Conservation (phyloP, 1,284 basidiomycete genomes). For the Fomitopsis pinicola region DNA sequence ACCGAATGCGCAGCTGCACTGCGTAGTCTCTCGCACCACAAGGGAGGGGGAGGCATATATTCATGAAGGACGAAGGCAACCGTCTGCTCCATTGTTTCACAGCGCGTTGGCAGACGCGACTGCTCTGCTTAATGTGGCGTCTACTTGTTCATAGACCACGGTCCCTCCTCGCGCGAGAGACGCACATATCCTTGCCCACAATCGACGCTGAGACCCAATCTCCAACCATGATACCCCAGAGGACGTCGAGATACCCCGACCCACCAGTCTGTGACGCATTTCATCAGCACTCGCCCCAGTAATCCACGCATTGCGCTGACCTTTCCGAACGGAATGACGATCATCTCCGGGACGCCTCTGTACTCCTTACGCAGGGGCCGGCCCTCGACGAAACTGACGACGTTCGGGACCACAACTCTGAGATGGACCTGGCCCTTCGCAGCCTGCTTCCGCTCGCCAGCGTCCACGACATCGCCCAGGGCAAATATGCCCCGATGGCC, state of each 20-base stretch:
- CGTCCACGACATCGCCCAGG: conserved; percentile 54
- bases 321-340: conserved; percentile 56
- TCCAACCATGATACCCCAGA: conserved; percentile 40
- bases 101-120: too few relatives aligned
- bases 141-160: conserved; percentile 5
- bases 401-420: conserved; percentile 40
- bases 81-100: too few relatives aligned
- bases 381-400: conserved; percentile 40
- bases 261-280: conserved; percentile 39
- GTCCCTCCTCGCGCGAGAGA: conserved; percentile 13
- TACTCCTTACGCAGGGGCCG: conserved; percentile 37
- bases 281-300: not conserved
- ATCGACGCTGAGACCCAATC: conserved; percentile 21
- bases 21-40: too few relatives aligned
- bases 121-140: too few relatives aligned
- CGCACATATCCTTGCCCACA: conserved; percentile 24
- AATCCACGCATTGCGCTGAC: conserved; percentile 29
- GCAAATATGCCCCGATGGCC: conserved; percentile 51
- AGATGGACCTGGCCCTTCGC: conserved; percentile 44
- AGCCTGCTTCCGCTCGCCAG: conserved; percentile 55
- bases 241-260: conserved; percentile 36
- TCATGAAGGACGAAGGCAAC: too few relatives aligned
- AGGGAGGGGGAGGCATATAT: too few relatives aligned
- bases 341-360: conserved; percentile 47
- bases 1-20: too few relatives aligned